phyloP scores from a whole-genome alignment of 140 eudicot species.

The Cichorium intybus region DNA sequence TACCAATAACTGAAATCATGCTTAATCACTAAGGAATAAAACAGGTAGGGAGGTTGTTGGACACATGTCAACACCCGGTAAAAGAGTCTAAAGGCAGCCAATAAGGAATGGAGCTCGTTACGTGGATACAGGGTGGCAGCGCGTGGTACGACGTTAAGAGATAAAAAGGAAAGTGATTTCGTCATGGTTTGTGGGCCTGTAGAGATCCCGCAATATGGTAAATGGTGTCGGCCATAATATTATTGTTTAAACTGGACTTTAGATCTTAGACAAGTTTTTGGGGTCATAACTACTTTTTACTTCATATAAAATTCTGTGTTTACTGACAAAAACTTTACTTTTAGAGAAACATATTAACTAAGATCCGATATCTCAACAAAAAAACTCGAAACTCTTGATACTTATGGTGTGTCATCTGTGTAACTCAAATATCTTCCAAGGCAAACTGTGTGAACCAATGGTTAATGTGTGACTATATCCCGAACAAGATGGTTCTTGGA shows the following conservation, averaged over 20 bases:
- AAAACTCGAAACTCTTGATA: background rate
- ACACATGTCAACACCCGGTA: conserved; percentile 38
- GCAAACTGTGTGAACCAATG: background rate
- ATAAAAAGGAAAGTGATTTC: conserved; percentile 8
- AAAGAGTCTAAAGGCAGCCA: conserved; percentile 11
- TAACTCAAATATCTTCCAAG: background rate
- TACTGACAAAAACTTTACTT: conserved; percentile 9
- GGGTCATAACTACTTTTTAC: background rate
- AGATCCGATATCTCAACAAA: background rate
- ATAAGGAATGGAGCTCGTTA: conserved; percentile 3
- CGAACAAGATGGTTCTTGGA: no score
- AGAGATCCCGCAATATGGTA: conserved; percentile 32
- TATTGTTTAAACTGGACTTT: background rate
- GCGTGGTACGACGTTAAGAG: no score
- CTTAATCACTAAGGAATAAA: conserved; percentile 59
- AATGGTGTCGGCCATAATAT: conserved; percentile 28
- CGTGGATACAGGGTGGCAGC: conserved; percentile 27
- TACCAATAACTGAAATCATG: conserved; percentile 2
- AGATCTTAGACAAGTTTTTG: conserved; percentile 1
- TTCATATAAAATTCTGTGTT: background rate
- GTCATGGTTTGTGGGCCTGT: conserved; percentile 25
- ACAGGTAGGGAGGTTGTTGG: conserved; percentile 23
- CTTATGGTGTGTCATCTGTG: background rate
- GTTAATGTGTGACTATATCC: no score
- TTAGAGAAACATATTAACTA: conserved; percentile 3